Evolutionary conservation across 2,329 filamentous ascomycete genomes (phyloP).

Genomic region (Fusarium tupiense): DNA sequence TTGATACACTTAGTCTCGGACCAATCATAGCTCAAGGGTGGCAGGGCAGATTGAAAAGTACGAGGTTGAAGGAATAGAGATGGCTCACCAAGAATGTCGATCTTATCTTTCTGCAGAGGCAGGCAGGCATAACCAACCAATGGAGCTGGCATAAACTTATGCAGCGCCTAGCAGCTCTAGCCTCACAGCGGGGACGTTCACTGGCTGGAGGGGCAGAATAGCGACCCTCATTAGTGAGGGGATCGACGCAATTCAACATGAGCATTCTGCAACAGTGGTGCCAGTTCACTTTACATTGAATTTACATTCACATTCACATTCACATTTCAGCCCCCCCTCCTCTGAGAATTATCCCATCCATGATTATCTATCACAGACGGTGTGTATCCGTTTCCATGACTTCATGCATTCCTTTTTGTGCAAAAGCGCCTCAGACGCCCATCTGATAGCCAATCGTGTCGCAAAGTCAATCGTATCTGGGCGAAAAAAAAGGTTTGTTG

Average conservation of each 20-base stretch:
- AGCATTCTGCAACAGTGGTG: conserved; percentile 42
- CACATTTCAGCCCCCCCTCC: conserved; percentile 27
- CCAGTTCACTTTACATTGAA: conserved; percentile 36
- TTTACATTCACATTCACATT: neutral
- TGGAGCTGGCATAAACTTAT: conserved; percentile 35
- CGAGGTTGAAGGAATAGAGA: conserved; percentile 16
- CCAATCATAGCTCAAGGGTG: conserved; percentile 34
- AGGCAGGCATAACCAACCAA: neutral
- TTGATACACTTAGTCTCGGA: conserved; percentile 16
- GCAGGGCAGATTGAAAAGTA: neutral
- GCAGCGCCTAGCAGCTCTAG: conserved; percentile 35
- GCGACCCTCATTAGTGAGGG: conserved; percentile 29
- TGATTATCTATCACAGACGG: neutral
- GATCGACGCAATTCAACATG: conserved; percentile 39
- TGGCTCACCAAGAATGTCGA: conserved; percentile 34
- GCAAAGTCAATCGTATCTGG: conserved; percentile 24
- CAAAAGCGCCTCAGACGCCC: conserved; percentile 40
- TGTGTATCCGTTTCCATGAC: conserved; percentile 43
- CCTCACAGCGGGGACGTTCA: conserved; percentile 33
- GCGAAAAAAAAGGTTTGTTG: conserved; percentile 37
- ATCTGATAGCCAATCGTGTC: conserved; percentile 36
- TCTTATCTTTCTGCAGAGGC: conserved; percentile 30
- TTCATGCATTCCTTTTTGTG: conserved; percentile 49
- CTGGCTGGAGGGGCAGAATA: conserved; percentile 20
- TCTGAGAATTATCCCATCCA: conserved; percentile 15